Evolutionary conservation across 1,139 yeast species (phyloP), one percentile per base, ranked within the genome.

Genomic region (Candida anutae): DNA sequence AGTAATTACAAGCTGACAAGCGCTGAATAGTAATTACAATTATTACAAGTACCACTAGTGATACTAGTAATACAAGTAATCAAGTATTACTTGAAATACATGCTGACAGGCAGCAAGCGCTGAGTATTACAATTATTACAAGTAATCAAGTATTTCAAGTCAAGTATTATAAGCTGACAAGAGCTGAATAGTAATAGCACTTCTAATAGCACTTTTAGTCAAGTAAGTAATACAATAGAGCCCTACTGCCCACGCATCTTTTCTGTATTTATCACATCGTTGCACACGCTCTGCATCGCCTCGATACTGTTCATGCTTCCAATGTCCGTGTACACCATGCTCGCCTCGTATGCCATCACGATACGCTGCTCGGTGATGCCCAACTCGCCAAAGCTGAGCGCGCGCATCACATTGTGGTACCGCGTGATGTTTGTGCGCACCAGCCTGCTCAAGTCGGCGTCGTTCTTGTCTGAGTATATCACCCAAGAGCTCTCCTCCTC

Each of bases 401-500:
- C 94, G 41, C 74, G 73, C 30, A 90, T 65, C 37, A 93, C 88
- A 53, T 87, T 87, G 29, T 79, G 73, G 51, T 93, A 90, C 34
- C 97, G 66, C 6, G 94, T 71, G 25, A 93, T 88, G 15, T 87
- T 80, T 36, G 71, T 74, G 40, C 93, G 69, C 6, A 76, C 66
- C 13, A 72, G 62, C 12, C 62, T 55, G 4, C 82, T 58, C 13
- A 93, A 79, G 15, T 58, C 48, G 4, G 53, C 55, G 38, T 88
- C 97, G 48, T 93, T 93, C 35, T 73, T 70, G 53, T 93, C 98
- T 30, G 94, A 80, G 55, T 93, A 93, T 29, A 93, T 90, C 46
- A 88, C 95, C 88, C 94, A 78, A 2, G 95, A 82, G 26, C 95
- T 81, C 47, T 87, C 95, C 48, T 90, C 96, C 49, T 93, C 97